Conservation (phyloP, 805 yeast genomes). For the Isabelozyma rhagii region DNA sequence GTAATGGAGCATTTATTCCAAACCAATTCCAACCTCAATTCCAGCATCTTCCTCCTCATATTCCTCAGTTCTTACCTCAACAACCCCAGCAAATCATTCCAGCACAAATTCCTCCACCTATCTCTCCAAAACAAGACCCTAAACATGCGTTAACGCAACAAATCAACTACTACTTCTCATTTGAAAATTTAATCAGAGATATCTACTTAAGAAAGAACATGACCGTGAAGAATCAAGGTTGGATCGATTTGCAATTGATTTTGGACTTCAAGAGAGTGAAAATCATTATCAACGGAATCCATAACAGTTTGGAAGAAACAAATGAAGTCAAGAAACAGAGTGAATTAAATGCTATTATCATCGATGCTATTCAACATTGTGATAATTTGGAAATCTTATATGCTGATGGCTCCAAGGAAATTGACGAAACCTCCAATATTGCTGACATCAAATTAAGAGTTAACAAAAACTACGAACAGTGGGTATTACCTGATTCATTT, state of each 20-base stretch:
- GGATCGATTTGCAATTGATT: conserved; percentile 59
- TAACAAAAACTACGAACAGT: conserved; percentile 52
- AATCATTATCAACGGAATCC: conserved; percentile 43
- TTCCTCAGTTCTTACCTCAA: not conserved
- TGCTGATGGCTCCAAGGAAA: conserved; percentile 2
- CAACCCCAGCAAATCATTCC: conserved; percentile 12
- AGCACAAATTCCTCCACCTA: conserved; percentile 42
- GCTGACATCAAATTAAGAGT: conserved; percentile 60
- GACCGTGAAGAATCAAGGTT: conserved; percentile 70
- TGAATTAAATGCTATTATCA: conserved; percentile 32
- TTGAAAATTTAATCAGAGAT: conserved; percentile 85
- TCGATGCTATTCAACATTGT: conserved; percentile 53
- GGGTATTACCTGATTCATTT: conserved; percentile 52
- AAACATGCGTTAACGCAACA: conserved; percentile 51
- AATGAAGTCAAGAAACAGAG: conserved; percentile 11
- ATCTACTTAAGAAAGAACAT: conserved; percentile 76
- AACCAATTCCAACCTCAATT: conserved; percentile 12
- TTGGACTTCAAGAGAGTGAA: conserved; percentile 75
- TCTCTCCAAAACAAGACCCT: conserved; percentile 46
- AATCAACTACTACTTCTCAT: conserved; percentile 85
- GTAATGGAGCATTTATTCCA: conserved; percentile 11
- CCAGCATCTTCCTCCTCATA: conserved; percentile 1
- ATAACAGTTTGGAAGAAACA: conserved; percentile 25
- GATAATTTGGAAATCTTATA: conserved; percentile 33
- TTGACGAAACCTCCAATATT: conserved; percentile 26